A percentile compares a stretch with the other conserved stretches of the same genome.
Conservation (phyloP, 208 protist species). For the Strigomonas culicis region DNA sequence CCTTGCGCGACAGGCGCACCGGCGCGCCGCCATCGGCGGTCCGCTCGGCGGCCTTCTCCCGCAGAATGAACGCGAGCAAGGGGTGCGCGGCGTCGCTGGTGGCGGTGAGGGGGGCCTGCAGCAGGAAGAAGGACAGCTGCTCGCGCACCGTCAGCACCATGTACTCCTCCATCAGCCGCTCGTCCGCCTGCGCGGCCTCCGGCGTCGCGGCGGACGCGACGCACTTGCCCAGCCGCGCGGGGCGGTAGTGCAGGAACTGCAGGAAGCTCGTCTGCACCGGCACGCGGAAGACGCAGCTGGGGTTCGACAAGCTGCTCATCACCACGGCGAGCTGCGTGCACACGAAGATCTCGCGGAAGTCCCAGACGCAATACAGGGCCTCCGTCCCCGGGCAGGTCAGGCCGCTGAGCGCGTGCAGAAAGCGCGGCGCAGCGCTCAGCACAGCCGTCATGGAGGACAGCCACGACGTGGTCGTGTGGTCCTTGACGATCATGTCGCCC, state of each 20-base stretch:
- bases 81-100: slow-evolving; percentile 1
- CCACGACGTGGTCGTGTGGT: background rate
- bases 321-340: background rate
- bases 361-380: background rate
- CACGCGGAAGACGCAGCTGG: background rate
- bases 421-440: background rate
- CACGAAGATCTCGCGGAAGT: background rate
- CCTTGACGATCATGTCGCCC: background rate
- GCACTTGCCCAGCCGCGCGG: background rate
- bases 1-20: background rate
- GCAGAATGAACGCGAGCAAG: slow-evolving; percentile 3
- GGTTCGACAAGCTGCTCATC: background rate
- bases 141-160: background rate
- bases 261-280: slow-evolving; percentile 3
- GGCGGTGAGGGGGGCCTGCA: background rate
- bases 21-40: background rate
- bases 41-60: background rate
- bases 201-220: background rate
- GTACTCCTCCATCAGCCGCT: slow-evolving; percentile 2
- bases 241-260: background rate
- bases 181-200: slow-evolving; percentile 1
- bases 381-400: background rate
- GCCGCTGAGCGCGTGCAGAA: slow-evolving; percentile 2
- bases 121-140: slow-evolving; percentile 5
- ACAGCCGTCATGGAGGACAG: background rate